Percentiles rank a stretch among this genome's conserved stretches.
phyloP scores from a whole-genome alignment of 2,329 filamentous ascomycete species.

The Ophiostoma ulmi region DNA sequence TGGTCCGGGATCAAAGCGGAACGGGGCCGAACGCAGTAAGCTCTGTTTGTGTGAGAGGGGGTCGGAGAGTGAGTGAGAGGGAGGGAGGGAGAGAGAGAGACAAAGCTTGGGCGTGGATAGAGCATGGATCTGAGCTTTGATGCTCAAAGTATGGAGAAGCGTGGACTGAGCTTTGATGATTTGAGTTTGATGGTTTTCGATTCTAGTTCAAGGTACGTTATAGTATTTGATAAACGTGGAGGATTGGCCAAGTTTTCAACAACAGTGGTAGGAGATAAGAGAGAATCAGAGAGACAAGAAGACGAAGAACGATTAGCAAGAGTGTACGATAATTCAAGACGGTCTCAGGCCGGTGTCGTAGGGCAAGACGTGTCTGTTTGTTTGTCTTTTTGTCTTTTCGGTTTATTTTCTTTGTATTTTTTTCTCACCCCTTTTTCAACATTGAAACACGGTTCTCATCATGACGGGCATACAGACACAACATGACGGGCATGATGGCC shows the following conservation, averaged over 20 bases:
- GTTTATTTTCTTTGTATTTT: not conserved
- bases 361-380: not conserved
- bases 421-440: not conserved
- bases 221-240: not conserved
- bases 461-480: not conserved
- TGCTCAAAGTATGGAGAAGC: not conserved
- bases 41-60: not conserved
- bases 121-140: not conserved
- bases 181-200: not conserved
- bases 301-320: not conserved
- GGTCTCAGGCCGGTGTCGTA: not conserved
- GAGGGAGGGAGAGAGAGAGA: not conserved
- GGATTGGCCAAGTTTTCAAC: no score
- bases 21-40: constrained; percentile 9
- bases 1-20: constrained; percentile 1
- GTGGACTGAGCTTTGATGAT: not conserved
- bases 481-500: not conserved
- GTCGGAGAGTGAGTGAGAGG: no score
- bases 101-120: not conserved
- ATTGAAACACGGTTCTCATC: not conserved
- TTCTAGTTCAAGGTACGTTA: not conserved
- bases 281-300: not conserved
- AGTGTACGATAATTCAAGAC: not conserved
- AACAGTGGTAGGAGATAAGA: no score
- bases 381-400: not conserved